Evolutionary conservation across 1,139 yeast genomes (phyloP), one percentile per base, ranked within the genome.

Genomic region (Yamadazyma jaroonii): DNA sequence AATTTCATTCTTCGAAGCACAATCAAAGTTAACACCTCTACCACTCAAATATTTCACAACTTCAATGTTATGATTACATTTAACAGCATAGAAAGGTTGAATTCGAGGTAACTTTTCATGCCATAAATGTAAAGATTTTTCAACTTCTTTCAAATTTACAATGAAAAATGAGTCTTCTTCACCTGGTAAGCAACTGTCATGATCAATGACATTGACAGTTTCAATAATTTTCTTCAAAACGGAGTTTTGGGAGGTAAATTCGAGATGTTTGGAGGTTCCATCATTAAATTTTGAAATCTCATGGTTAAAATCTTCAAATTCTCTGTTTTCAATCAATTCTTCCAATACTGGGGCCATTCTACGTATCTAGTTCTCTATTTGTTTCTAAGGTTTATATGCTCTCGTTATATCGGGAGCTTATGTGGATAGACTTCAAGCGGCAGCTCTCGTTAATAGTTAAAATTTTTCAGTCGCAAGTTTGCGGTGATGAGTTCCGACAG

Each of bases 1-100:
- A 53, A 92, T 87, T 64, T 92, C 98, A 47, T 74, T 73, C 56
- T 84, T 81, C 25, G 96, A 87, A 10, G 97, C 97, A 66, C 98
- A 92, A 60, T 92, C 98, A 57, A 92, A 92, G 43, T 85, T 85
- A 40, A 81, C 74, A 11, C 92, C 95, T 46, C 81, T 59, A 2
- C 62, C 47, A 11, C 78, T 80, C 48, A 92, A 69, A 31, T 74
- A 59, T 40, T 66, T 59, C 45, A 92, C 61, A 12, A 92, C 80
- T 42, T 67, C 66, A 6, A 65, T 48, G 57, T 88, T 81, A 35
- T 90, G 86, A 67, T 92, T 92, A 67, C 97, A 92, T 64, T 92
- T 92, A 50, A 92, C 94, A 20, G 98, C 97, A 62, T 89, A 92
- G 59, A 73, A 81, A 24, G 97, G 96, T 40, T 77, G 76, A 32